These are phyloP conservation scores for Juglanconis sp. DNA, from an alignment of 2,329 filamentous ascomycete species.

Conservation along the genomic window DNA sequence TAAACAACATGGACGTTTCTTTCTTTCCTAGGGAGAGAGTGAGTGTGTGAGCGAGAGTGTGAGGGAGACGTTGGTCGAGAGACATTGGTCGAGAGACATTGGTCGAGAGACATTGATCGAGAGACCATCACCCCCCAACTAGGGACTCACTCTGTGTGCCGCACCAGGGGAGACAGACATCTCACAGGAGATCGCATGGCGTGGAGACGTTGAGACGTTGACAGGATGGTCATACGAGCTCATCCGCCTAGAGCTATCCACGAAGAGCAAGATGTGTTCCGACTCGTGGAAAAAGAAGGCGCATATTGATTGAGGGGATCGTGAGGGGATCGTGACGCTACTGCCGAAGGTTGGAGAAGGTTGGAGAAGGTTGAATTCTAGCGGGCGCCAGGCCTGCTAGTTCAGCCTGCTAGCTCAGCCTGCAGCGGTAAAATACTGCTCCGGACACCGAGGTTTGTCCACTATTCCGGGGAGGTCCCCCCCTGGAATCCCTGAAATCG, in stretches of 20 bases:
- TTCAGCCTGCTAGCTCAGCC: background rate
- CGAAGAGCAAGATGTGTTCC: conserved; percentile 13
- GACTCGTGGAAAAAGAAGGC: conserved; percentile 29
- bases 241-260: background rate
- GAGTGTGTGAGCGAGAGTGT: background rate
- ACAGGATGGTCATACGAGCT: too few species aligned
- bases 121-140: too few species aligned
- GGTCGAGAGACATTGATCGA: too few species aligned
- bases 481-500: background rate
- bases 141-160: too few species aligned
- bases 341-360: conserved; percentile 7
- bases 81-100: too few species aligned
- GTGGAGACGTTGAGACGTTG: too few species aligned
- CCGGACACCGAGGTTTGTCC: conserved; percentile 12
- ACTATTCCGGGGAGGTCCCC: background rate
- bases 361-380: background rate
- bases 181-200: too few species aligned
- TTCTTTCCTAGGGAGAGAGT: background rate
- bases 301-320: background rate
- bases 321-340: conserved; percentile 9
- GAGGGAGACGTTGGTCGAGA: too few species aligned
- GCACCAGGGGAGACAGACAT: too few species aligned
- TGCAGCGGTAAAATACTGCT: conserved; percentile 14
- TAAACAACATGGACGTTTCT: background rate
- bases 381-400: background rate